Conservation (phyloP, 2,329 filamentous ascomycete genomes). For the Ilyonectria destructans region DNA sequence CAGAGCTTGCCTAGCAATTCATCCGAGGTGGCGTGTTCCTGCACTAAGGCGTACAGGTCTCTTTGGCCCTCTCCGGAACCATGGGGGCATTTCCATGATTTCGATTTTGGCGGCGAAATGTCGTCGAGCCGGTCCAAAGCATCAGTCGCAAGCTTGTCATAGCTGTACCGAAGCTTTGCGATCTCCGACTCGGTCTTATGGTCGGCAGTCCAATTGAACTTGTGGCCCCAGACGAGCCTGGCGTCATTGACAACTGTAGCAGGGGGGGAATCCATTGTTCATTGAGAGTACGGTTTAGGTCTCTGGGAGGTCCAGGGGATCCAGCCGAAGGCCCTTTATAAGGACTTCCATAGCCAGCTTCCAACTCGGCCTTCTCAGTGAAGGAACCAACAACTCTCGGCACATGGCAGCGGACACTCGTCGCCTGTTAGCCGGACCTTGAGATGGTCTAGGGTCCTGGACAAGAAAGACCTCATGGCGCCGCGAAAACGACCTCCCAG, state of each 20-base stretch:
- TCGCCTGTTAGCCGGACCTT: conserved; percentile 9
- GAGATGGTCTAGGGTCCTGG: conserved; percentile 6
- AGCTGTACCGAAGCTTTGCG: conserved; percentile 74
- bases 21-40: conserved; percentile 71
- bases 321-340: conserved; percentile 17
- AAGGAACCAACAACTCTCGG: conserved; percentile 34
- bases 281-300: neutral
- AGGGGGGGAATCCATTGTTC: conserved; percentile 32
- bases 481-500: conserved; percentile 5
- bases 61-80: conserved; percentile 54
- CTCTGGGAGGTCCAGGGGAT: conserved; percentile 2
- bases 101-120: conserved; percentile 61
- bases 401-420: conserved; percentile 32
- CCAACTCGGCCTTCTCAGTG: neutral
- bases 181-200: conserved; percentile 76
- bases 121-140: conserved; percentile 76
- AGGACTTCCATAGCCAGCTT: neutral
- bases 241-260: conserved; percentile 25
- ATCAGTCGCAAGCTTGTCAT: conserved; percentile 79
- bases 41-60: conserved; percentile 77
- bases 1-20: conserved; percentile 72
- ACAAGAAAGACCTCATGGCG: conserved; percentile 31
- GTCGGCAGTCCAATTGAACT: conserved; percentile 78
- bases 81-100: conserved; percentile 50
- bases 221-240: conserved; percentile 58